Base-by-base conservation (phyloP, 2,329 filamentous ascomycete species). In the Arthrinium puccinioides region DNA sequence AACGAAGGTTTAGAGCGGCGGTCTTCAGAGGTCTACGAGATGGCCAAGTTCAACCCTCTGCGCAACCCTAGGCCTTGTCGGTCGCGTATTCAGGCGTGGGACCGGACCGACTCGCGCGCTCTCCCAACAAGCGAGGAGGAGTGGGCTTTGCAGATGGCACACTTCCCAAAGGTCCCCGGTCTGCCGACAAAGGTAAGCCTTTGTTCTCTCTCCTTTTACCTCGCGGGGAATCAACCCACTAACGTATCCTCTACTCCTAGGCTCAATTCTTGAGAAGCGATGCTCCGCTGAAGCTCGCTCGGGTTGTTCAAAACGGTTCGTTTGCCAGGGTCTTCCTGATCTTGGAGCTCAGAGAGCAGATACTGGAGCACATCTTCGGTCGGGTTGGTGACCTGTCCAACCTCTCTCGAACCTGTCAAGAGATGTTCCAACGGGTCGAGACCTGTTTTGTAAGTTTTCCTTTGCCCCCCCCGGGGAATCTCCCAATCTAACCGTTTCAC, bases 1-100 rank as follows among this genome's bases (percentile, higher is more conserved):
- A n/a, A n/a, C n/a, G n/a, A n/a, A n/a, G n/a, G n/a, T n/a, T n/a
- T n/a, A n/a, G n/a, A n/a, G n/a, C n/a, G n/a, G n/a, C n/a, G n/a
- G n/a, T n/a, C n/a, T n/a, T n/a, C n/a, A n/a, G n/a, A n/a, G n/a
- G n/a, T n/a, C n/a, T n/a, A n/a, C n/a, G n/a, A n/a, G n/a, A n/a
- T n/a, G n/a, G n/a, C 41, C 3, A 52, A 52, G 40, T 47, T 40
- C 29, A 49, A 49, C 11, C 40, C 45, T 4, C 36, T 53, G 0
- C 30, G 38, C 2, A 46, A 51, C 26, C 45, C 50, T 0, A 37
- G 5, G 2, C 15, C 18, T 2, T 9, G 41, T 9, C 24, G 18
- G 23, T 6, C 23, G 3, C 33, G 33, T 2, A 36, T 25, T 2
- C 4, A 10, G 33, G 11, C 24, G 2, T 36, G 33, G 33, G 26